These are phyloP conservation scores for Xylaria nigripes DNA, from an alignment of 495 filamentous ascomycete genomes.

Conservation along the genomic window DNA sequence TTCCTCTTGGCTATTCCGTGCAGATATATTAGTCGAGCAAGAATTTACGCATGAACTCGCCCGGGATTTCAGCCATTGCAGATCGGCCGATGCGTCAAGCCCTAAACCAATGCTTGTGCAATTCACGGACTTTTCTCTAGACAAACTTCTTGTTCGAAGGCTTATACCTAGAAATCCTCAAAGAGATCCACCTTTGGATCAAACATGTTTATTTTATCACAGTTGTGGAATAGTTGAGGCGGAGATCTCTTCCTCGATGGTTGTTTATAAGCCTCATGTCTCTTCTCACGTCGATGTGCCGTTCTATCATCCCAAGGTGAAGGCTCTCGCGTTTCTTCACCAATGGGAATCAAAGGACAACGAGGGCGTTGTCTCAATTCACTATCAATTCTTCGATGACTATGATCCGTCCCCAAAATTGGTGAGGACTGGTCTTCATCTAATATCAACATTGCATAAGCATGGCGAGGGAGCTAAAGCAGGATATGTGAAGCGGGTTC, in stretches of 20 bases:
- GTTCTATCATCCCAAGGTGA: conserved; percentile 77
- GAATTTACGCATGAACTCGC: conserved; percentile 20
- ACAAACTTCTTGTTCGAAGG: conserved; percentile 58
- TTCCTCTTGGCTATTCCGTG: conserved; percentile 72
- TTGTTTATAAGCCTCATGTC: conserved; percentile 75
- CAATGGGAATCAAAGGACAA: conserved; percentile 36
- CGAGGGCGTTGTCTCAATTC: conserved; percentile 53
- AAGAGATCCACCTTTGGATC: conserved; percentile 62
- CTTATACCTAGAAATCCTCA: conserved; percentile 75
- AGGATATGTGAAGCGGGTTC: conserved; percentile 64
- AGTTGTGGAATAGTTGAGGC: conserved; percentile 13
- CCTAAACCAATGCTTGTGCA: conserved; percentile 30
- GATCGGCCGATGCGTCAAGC: conserved; percentile 9
- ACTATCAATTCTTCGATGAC: conserved; percentile 55
- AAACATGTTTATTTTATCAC: conserved; percentile 69
- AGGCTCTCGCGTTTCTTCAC: conserved; percentile 66
- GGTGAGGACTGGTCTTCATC: conserved; percentile 58
- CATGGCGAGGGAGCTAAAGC: conserved; percentile 56
- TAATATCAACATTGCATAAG: conserved; percentile 66
- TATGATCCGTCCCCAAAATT: conserved; percentile 44
- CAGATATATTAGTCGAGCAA: conserved; percentile 63
- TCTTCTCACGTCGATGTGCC: conserved; percentile 54
- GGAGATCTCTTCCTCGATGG: conserved; percentile 39
- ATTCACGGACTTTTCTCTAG: conserved; percentile 45
- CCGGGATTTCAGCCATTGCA: neutral